Conservation (phyloP, 176 grass and related monocot genomes). For the Coix lacrymajobi region DNA sequence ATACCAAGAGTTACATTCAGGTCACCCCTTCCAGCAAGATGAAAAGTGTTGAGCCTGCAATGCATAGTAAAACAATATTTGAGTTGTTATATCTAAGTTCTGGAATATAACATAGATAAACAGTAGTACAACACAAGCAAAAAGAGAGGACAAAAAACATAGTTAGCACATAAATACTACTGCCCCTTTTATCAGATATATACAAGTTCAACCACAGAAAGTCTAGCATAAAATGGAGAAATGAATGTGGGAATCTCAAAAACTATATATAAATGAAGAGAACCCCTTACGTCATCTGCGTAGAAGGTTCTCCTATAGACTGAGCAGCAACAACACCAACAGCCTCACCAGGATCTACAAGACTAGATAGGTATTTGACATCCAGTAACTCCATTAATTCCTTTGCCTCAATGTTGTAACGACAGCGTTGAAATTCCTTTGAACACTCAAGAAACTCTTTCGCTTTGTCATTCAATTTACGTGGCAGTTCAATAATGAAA, state of each 20-base stretch:
- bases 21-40: slow-evolving; percentile 88
- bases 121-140: neutral
- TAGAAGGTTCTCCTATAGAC: slow-evolving; percentile 94
- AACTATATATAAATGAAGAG: neutral
- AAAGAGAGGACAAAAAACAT: neutral
- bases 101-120: neutral
- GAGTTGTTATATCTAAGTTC: neutral
- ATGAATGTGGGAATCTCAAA: neutral
- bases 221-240: neutral
- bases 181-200: neutral
- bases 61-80: neutral
- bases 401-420: slow-evolving; percentile 25
- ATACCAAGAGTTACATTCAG: slow-evolving; percentile 97
- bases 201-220: neutral
- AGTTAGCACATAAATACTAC: neutral
- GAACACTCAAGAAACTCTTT: slow-evolving; percentile 12
- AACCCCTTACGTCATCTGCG: slow-evolving; percentile 89
- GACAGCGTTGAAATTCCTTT: neutral
- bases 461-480: neutral
- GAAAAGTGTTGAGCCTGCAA: slow-evolving; percentile 94
- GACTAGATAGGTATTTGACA: slow-evolving; percentile 64
- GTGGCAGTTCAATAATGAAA: slow-evolving; percentile 44
- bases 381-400: slow-evolving; percentile 56
- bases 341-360: slow-evolving; percentile 79
- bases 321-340: slow-evolving; percentile 95